These are phyloP conservation scores for Crithidia thermophila DNA, from an alignment of 208 protist species.

Conservation along the genomic window DNA sequence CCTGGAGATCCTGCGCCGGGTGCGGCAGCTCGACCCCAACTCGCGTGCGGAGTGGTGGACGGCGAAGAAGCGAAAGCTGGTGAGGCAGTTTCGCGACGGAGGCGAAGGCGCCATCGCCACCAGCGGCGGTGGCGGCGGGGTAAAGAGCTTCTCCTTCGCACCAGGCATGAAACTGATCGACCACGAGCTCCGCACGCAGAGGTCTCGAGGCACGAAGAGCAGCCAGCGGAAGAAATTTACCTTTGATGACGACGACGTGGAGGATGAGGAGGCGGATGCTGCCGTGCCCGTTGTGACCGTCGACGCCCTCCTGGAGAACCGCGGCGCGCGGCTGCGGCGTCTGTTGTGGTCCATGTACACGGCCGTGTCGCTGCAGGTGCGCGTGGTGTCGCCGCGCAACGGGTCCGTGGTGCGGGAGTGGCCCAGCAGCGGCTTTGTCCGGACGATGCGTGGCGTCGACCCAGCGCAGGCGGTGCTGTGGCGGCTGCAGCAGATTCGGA, in stretches of 20 bases:
- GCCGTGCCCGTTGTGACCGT: background rate
- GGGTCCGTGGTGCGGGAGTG: background rate
- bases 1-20: background rate
- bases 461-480: slow-evolving; percentile 4
- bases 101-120: background rate
- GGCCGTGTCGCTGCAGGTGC: background rate
- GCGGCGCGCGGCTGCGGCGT: background rate
- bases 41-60: slow-evolving; percentile 5
- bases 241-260: background rate
- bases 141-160: too few species aligned
- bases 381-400: background rate
- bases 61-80: background rate
- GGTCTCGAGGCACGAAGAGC: too few species aligned
- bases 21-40: background rate
- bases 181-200: too few species aligned
- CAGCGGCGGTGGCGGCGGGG: too few species aligned
- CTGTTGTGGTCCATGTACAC: background rate
- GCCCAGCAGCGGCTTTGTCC: background rate
- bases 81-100: background rate
- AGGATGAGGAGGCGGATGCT: background rate
- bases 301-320: background rate
- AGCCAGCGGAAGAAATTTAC: too few species aligned
- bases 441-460: background rate
- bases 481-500: slow-evolving; percentile 1
- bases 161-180: too few species aligned